A percentile compares a stretch with the other conserved stretches of the same genome.
Conservation (phyloP, 371 early-diverging fungal genomes). For the Capillidium rhysosporum region DNA sequence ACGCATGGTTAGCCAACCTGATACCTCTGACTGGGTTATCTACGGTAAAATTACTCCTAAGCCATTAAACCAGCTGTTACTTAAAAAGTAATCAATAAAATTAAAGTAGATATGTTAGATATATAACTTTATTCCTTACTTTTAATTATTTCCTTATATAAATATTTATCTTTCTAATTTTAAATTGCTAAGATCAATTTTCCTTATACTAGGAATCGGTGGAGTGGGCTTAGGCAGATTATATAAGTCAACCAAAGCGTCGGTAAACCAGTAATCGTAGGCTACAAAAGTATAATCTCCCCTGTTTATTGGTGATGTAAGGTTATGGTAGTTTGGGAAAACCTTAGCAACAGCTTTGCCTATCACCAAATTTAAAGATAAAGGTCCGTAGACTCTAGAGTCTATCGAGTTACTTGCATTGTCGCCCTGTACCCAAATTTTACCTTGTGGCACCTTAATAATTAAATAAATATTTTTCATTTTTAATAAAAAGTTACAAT, state of each 20-base stretch:
- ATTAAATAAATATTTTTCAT: not conserved
- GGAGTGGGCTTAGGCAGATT: too few species aligned
- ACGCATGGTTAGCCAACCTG: slow-evolving; percentile 33
- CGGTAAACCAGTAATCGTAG: too few species aligned
- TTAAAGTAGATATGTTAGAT: too few species aligned
- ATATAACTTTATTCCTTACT: too few species aligned
- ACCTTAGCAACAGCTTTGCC: slow-evolving; percentile 54
- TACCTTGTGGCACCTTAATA: slow-evolving; percentile 32
- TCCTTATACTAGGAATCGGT: too few species aligned
- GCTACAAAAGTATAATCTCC: too few species aligned
- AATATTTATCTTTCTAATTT: too few species aligned
- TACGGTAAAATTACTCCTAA: slow-evolving; percentile 26
- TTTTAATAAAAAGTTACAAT: not conserved
- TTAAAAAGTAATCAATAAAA: not conserved
- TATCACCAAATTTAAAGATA: slow-evolving; percentile 52
- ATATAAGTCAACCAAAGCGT: too few species aligned
- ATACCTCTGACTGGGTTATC: slow-evolving; percentile 38
- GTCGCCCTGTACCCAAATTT: slow-evolving; percentile 59
- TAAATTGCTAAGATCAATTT: too few species aligned
- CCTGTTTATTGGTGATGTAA: not conserved
- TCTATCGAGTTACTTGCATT: slow-evolving; percentile 63
- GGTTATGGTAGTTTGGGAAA: slow-evolving; percentile 10
- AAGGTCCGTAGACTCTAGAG: slow-evolving; percentile 63
- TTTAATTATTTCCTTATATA: too few species aligned
- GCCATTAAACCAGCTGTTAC: not conserved